phyloP scores from a whole-genome alignment of 1,284 basidiomycete genomes.

The Fomitopsis palustris region DNA sequence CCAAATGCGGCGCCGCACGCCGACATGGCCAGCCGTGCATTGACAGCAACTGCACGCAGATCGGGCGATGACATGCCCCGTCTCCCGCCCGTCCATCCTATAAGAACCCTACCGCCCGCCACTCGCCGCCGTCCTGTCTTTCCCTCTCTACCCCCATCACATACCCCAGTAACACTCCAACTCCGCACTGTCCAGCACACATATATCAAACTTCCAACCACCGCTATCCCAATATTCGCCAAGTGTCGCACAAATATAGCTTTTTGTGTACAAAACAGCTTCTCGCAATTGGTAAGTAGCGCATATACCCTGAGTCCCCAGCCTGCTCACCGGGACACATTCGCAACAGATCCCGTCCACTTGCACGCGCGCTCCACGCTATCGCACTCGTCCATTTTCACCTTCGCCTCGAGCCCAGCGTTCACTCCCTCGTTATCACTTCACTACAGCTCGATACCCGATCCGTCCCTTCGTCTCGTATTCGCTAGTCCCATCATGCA shows the following conservation, averaged over 20 bases:
- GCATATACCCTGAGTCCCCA: no score
- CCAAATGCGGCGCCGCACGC: neutral
- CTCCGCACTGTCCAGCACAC: neutral
- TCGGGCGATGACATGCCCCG: neutral
- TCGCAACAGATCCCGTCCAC: neutral
- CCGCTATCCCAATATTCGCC: neutral
- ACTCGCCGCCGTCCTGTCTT: neutral
- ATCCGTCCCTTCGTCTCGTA: no score
- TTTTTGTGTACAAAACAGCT: neutral
- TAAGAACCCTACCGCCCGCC: neutral
- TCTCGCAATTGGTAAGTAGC: neutral
- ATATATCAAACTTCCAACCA: neutral
- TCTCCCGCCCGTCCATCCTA: neutral
- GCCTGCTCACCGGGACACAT: no score
- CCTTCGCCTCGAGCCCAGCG: neutral
- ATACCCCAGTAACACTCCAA: neutral
- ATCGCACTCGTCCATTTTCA: neutral
- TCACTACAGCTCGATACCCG: neutral
- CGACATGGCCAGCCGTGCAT: neutral
- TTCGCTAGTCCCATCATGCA: neutral
- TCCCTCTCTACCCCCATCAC: neutral
- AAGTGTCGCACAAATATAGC: neutral
- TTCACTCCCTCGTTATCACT: neutral
- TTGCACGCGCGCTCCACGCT: neutral
- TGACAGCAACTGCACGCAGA: neutral